phyloP scores from a whole-genome alignment of 2,329 filamentous ascomycete genomes.

The Aspergillus tubingensis region DNA sequence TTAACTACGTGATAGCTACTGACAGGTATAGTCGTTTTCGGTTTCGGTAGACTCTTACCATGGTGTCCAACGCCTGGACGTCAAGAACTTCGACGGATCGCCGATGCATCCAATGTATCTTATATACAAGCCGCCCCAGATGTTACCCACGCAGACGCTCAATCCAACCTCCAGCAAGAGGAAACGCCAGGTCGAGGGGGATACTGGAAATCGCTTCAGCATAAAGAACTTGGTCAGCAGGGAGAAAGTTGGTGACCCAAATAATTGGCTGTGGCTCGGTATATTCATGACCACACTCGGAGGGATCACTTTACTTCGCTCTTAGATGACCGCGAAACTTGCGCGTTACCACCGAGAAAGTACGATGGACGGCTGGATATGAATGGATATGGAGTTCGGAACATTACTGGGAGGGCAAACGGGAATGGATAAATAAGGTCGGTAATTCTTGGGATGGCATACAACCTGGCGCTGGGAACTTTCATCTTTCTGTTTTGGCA shows the following conservation, averaged over 20 bases:
- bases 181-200: slow-evolving; percentile 33
- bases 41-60: slow-evolving; percentile 61
- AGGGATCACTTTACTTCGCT: slow-evolving; percentile 40
- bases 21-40: slow-evolving; percentile 39
- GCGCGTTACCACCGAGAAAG: neutral
- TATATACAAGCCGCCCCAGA: slow-evolving; percentile 62
- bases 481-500: neutral
- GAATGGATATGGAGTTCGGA: slow-evolving; percentile 9
- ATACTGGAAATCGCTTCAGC: slow-evolving; percentile 24
- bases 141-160: slow-evolving; percentile 69
- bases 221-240: slow-evolving; percentile 31
- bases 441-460: neutral
- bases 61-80: slow-evolving; percentile 63
- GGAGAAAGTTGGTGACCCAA: slow-evolving; percentile 40
- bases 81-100: slow-evolving; percentile 64
- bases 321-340: slow-evolving; percentile 17
- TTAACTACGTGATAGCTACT: neutral
- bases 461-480: slow-evolving; percentile 3
- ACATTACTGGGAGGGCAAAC: neutral
- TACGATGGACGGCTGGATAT: neutral
- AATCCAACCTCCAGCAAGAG: slow-evolving; percentile 53
- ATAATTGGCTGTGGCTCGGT: slow-evolving; percentile 52
- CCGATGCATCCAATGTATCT: slow-evolving; percentile 70
- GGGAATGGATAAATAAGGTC: neutral
- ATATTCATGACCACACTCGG: slow-evolving; percentile 50